phyloP scores from a whole-genome alignment of 1,284 basidiomycete genomes.

The Dichomitus squalens region DNA sequence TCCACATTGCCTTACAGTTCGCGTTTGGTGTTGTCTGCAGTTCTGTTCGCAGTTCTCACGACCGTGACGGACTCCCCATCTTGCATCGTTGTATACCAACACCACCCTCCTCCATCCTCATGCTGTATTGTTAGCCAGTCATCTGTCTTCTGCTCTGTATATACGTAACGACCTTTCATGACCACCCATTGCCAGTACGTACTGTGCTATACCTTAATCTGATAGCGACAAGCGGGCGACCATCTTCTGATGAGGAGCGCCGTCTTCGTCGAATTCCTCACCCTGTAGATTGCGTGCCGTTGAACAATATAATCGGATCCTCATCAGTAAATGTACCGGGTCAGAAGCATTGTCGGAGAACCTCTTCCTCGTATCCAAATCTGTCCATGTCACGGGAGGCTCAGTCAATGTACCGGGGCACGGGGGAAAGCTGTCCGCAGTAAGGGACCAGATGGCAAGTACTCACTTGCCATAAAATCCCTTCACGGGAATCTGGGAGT shows the following conservation, averaged over 20 bases:
- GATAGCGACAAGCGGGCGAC: constrained; percentile 52
- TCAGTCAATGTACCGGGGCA: constrained; percentile 12
- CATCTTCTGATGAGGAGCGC: constrained; percentile 81
- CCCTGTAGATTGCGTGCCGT: constrained; percentile 48
- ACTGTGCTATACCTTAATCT: constrained; percentile 24
- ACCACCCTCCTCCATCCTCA: constrained; percentile 20
- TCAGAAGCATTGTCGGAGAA: constrained; percentile 38
- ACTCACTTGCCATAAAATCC: constrained; percentile 76
- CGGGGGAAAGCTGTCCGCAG: constrained; percentile 10
- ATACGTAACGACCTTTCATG: constrained; percentile 30
- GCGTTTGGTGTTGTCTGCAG: constrained; percentile 12
- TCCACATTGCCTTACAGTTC: constrained; percentile 12
- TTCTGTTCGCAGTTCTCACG: constrained; percentile 26
- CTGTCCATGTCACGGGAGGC: constrained; percentile 39
- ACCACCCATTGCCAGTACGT: constrained; percentile 12
- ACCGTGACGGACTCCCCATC: constrained; percentile 28
- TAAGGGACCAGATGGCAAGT: constrained; percentile 8
- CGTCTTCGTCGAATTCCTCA: constrained; percentile 78
- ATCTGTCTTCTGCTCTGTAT: constrained; percentile 24
- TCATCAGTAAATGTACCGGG: constrained; percentile 2
- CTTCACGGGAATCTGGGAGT: constrained; percentile 72
- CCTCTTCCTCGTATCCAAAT: constrained; percentile 71
- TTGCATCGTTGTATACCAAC: constrained; percentile 36
- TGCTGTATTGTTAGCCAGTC: constrained; percentile 44
- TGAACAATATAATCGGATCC: constrained; percentile 18